Evolutionary conservation across 257 asterid genomes (phyloP).

Genomic region (Primulina eburnea): DNA sequence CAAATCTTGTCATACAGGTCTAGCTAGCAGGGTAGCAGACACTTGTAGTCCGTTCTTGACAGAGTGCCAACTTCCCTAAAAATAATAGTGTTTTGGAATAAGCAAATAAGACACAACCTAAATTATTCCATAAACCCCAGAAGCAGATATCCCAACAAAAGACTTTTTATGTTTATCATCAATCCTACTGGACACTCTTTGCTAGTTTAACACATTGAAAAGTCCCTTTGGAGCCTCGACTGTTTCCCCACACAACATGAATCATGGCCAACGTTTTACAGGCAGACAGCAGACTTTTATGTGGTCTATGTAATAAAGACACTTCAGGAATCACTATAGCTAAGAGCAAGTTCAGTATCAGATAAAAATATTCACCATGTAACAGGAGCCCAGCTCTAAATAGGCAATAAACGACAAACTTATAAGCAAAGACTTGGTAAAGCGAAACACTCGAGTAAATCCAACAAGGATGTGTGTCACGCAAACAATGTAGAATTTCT

Average conservation of each 20-base stretch:
- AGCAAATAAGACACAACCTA: background rate
- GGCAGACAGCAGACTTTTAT: background rate
- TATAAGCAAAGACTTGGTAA: background rate
- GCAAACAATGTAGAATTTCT: background rate
- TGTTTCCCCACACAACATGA: background rate
- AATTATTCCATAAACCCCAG: background rate
- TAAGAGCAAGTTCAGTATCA: too few relatives aligned
- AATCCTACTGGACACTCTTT: background rate
- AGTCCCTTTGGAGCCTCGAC: background rate
- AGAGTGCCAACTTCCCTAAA: too few relatives aligned
- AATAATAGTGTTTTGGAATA: too few relatives aligned
- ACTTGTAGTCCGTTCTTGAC: too few relatives aligned
- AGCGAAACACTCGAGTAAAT: background rate
- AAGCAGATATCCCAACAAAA: background rate
- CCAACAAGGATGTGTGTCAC: background rate
- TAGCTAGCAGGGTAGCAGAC: background rate
- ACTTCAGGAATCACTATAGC: background rate
- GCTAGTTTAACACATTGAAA: background rate
- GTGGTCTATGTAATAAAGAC: background rate
- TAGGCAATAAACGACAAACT: background rate
- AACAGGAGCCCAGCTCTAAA: background rate
- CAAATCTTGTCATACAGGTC: background rate
- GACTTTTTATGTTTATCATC: background rate
- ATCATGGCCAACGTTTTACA: background rate
- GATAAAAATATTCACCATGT: background rate